Evolutionary conservation across 1,284 basidiomycete species (phyloP), one percentile per base, ranked within the genome.

Genomic region (Athelia psychrophila): DNA sequence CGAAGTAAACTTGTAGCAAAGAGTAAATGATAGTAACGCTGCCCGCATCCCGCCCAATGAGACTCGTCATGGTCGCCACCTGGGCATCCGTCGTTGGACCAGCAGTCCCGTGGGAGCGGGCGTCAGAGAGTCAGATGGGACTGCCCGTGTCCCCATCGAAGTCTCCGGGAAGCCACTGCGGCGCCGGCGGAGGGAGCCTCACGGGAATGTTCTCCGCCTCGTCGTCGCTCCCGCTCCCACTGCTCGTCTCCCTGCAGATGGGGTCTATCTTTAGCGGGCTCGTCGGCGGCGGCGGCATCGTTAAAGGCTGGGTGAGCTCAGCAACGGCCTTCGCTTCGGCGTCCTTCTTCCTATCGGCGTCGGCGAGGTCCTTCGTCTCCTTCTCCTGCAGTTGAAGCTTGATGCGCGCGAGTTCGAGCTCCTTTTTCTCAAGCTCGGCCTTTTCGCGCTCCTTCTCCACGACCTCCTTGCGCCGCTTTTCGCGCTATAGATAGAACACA

Each of bases 391-490:
- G 73, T 56, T 77, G 75, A 62, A 80, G 75, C 59, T 78, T 76
- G 50, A 69, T 64, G 61, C 77, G 76, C 45, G 71, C 66, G 24
- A 78, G 62, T 52, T 70, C 67, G 3, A 66, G 57, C 20, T 71
- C 65, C 50, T 71, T 69, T 47, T 73, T 71, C 53, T 72, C 69
- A 2, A 69, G 64, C 35, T 68, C 68, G 16, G 56, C 66, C 56
- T 67, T 71, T 58, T 71, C 68, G 54, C 76, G 71, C 64, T 77
- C 72, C 66, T 74, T 71, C 55, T 70, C 64, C 19, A 72, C 51
- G 30, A 70, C 74, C 48, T 81, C 81, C 61, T 80, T 80, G 58
- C 74, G 72, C 53, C 77, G 75, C 62, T 81, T 83, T 67, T 84
- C 84, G 60, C 81, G 77, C 79, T 84, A 61, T 13, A 32, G 56